phyloP scores from a whole-genome alignment of 176 grass and related monocot species.

The Luzula sylvatica region DNA sequence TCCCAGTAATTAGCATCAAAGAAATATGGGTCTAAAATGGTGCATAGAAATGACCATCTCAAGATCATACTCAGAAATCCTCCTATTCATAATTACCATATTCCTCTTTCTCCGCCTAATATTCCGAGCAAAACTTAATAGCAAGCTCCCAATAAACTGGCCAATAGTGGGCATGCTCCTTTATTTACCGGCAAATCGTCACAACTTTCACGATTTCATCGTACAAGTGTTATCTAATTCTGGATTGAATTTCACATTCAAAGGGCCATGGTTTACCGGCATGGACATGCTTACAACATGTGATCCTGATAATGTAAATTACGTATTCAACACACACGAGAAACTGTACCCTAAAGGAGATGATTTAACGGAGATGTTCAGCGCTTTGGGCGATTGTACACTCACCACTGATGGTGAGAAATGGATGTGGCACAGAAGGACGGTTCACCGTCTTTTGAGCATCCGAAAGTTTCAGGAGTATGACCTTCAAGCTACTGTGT shows the following conservation, averaged over 20 bases:
- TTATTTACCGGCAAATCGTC: not conserved
- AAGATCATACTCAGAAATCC: conserved; percentile 32
- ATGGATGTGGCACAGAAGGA: conserved; percentile 29
- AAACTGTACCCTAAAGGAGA: conserved; percentile 44
- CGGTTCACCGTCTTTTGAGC: conserved; percentile 22
- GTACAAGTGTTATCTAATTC: conserved; percentile 20
- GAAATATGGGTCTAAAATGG: not conserved
- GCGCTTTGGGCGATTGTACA: conserved; percentile 41
- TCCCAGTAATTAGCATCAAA: not conserved
- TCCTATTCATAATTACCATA: conserved; percentile 34
- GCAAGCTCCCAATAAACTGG: conserved; percentile 21
- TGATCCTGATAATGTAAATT: conserved; percentile 40
- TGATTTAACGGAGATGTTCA: conserved; percentile 52
- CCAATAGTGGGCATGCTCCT: conserved; percentile 53
- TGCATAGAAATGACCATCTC: not conserved
- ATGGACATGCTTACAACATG: conserved; percentile 32
- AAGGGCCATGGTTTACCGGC: conserved; percentile 31
- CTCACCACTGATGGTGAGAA: conserved; percentile 35
- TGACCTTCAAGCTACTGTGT: conserved; percentile 16
- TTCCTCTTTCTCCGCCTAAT: conserved; percentile 7
- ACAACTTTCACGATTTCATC: conserved; percentile 26
- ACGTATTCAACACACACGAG: conserved; percentile 34
- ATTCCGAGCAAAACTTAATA: not conserved
- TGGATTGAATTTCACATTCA: conserved; percentile 37
- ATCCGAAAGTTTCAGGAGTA: conserved; percentile 20